Evolutionary conservation across 805 yeast genomes (phyloP), one percentile per base, ranked within the genome.

Genomic region (Kurtzmaniella cleridarum): DNA sequence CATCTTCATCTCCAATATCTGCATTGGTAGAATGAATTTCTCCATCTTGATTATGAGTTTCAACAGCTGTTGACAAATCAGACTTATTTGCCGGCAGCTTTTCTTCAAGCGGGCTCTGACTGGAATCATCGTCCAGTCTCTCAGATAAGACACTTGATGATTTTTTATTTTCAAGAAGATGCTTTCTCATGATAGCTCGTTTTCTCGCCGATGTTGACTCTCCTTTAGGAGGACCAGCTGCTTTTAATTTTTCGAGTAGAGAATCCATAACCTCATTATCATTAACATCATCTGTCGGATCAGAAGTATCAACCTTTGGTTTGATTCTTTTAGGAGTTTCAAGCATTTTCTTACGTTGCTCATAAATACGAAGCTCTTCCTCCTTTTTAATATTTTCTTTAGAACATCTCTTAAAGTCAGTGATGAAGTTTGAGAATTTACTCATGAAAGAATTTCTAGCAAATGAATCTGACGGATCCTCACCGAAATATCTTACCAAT

Each of bases 131-230:
- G 30, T 26, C 42, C 43, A 26, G 42, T 39, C 30, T 45, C 39
- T 32, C 28, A 13, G 10, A n/a, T 11, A 14, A 26, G 28, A 36
- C 29, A 23, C 34, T 36, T 13, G 30, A 18, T 3, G 39, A 20
- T 20, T 51, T 51, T 35, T 58, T 54, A 30, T 60, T 60, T 31
- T 72, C 76, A 42, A 72, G 49, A 48, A 79, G 58, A 37, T 80
- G 81, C 53, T 73, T 79, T 47, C 89, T 76, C 41, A 87, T 83
- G 49, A 81, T 68, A 1, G 91, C 95, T 39, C 93, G 71, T 50
- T 87, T 78, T 50, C 95, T 71, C 0, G 95, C 95, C 3, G 88
- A 76, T 2, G 86, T 68, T 1, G 93, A 78, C 45, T 89, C 93
- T 5, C 86, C 79, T 44, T 79, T 78, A 4, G 79, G 63, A 9